Base-by-base conservation (phyloP, 805 yeast species). In the Jamesozyma spencerorum region DNA sequence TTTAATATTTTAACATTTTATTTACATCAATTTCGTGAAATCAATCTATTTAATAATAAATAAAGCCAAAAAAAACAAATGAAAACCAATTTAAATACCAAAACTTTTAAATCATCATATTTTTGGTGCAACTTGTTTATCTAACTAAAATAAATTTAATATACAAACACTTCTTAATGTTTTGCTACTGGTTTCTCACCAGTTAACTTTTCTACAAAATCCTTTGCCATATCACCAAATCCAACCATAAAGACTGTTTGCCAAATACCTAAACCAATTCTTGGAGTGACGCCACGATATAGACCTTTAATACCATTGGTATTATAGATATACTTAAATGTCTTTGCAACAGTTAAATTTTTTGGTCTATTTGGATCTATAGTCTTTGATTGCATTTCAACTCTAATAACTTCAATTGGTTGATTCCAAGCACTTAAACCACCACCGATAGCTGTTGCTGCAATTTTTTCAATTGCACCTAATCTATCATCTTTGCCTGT, bases 161-260 rank as follows among this genome's bases (percentile, higher is more conserved):
- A 22, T 22, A 22, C 26, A 22, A 7, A 7, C 6, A 7, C 10
- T 22, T 22, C 8, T 35, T 35, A 58, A 44, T 62, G 66, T 37
- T 60, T 62, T 12, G 60, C 74, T 34, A 52, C 68, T 34, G 82
- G 81, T 35, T 50, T 57, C 49, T 77, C 77, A 39, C 84, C 84
- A 4, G 85, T 77, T 44, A 79, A 41, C 42, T 63, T 70, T 26
- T 72, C 85, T 38, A 81, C 81, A 42, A 71, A 69, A 41, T 80
- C 86, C 62, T 77, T 81, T 27, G 87, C 87, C 65, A 87, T 85
- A 59, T 92, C 98, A 62, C 97, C 98, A 51, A 92, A 78, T 11
- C 95, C 96, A 44, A 90, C 97, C 97, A 90, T 90, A 64, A 94
- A 90, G 35, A 90, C 86, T 2, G 97, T 90, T 71, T 92, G 98